Evolutionary conservation across 768 basidiomycete genomes (phyloP).

Genomic region (Stropharia rugosoannulata): DNA sequence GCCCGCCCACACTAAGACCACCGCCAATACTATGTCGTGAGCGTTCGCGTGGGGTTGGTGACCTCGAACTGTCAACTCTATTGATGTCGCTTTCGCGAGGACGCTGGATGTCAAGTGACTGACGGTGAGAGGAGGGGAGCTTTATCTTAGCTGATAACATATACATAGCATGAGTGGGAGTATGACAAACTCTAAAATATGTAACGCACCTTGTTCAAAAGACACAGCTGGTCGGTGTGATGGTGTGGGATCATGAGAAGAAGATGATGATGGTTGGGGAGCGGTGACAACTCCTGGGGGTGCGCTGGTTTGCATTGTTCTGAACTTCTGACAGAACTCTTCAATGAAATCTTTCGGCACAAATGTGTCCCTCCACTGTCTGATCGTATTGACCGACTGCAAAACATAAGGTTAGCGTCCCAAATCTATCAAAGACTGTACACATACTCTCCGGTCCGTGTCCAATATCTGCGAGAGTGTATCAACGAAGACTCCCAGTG

Average conservation of each 20-base stretch:
- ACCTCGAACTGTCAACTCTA: background rate
- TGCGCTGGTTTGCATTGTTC: background rate
- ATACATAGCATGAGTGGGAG: background rate
- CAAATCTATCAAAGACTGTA: background rate
- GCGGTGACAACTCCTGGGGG: background rate
- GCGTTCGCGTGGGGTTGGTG: background rate
- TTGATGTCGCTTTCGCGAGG: background rate
- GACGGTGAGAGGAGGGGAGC: background rate
- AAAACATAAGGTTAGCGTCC: background rate
- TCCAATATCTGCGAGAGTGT: constrained; percentile 6
- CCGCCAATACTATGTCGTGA: background rate
- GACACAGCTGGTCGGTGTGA: background rate
- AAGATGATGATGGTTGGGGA: background rate
- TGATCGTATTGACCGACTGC: constrained; percentile 14
- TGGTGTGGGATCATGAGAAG: background rate
- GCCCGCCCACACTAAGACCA: background rate
- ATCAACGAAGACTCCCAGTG: constrained; percentile 11
- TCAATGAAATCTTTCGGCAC: constrained; percentile 15
- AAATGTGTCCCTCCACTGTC: constrained; percentile 12
- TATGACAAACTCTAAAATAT: background rate
- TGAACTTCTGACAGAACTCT: constrained; percentile 9
- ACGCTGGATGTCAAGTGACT: background rate
- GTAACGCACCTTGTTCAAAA: background rate
- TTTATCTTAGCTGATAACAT: background rate
- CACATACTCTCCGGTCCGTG: constrained; percentile 14